A percentile compares a stretch with the other conserved stretches of the same genome.
Evolutionary conservation across 2,329 filamentous ascomycete species (phyloP).

Genomic region (Colletotrichum sp.): DNA sequence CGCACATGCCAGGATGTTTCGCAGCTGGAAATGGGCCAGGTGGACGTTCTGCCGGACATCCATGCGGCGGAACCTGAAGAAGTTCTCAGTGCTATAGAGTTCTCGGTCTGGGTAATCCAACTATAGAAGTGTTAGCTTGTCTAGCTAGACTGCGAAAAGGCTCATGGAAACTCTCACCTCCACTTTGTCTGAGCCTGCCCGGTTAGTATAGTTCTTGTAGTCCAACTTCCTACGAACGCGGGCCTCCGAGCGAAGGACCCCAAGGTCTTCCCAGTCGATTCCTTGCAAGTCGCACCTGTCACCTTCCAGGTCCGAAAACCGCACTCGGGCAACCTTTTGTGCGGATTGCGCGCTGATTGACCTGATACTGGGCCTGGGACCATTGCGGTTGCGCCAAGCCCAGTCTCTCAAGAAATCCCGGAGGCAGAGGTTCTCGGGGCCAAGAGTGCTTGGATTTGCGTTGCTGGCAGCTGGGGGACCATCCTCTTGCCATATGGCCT

Average conservation of each 20-base stretch:
- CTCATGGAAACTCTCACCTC: slow-evolving; percentile 44
- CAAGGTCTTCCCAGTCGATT: slow-evolving; percentile 60
- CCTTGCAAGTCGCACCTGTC: slow-evolving; percentile 65
- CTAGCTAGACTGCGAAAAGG: background rate
- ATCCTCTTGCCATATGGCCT: slow-evolving; percentile 8
- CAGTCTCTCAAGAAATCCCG: slow-evolving; percentile 57
- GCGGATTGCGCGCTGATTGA: slow-evolving; percentile 34
- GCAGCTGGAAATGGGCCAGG: slow-evolving; percentile 70
- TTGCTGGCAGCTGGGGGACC: slow-evolving; percentile 13
- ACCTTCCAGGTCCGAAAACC: slow-evolving; percentile 56
- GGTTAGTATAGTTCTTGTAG: slow-evolving; percentile 65
- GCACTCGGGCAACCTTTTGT: slow-evolving; percentile 23
- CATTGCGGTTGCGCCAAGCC: slow-evolving; percentile 35
- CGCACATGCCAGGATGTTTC: slow-evolving; percentile 64
- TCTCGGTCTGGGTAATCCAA: slow-evolving; percentile 31
- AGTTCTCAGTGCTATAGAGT: slow-evolving; percentile 49
- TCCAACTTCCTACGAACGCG: slow-evolving; percentile 50
- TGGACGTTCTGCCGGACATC: slow-evolving; percentile 57
- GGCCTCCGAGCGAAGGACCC: slow-evolving; percentile 54
- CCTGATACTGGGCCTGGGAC: slow-evolving; percentile 31
- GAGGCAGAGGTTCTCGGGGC: slow-evolving; percentile 55
- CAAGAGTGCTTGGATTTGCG: slow-evolving; percentile 40
- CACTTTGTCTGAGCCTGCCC: slow-evolving; percentile 50
- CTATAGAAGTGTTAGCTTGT: slow-evolving; percentile 6
- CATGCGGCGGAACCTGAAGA: slow-evolving; percentile 65